A percentile compares a stretch with the other conserved stretches of the same genome.
Evolutionary conservation across 179 eudicot species (phyloP).

Genomic region (Spergularia azorica): DNA sequence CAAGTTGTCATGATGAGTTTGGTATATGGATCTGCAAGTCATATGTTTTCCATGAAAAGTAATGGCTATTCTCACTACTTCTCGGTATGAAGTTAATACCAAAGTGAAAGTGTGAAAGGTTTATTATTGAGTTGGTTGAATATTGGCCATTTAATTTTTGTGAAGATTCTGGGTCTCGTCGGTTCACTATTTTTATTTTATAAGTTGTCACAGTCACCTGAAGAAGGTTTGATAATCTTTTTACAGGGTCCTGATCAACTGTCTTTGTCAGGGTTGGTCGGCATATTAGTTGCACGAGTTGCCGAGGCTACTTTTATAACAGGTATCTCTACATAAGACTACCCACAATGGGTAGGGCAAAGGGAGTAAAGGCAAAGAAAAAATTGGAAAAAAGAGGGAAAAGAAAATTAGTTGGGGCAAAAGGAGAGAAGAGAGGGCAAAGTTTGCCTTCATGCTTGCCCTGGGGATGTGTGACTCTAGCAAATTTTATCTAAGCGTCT

Average conservation of each 20-base stretch:
- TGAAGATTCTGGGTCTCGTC: background rate
- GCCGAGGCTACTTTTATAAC: slow-evolving; percentile 77
- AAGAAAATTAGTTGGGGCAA: too few relatives aligned
- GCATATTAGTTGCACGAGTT: slow-evolving; percentile 76
- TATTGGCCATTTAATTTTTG: slow-evolving; percentile 3
- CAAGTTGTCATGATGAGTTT: background rate
- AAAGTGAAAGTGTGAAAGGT: background rate
- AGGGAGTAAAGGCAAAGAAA: too few relatives aligned
- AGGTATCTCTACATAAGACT: slow-evolving; percentile 43
- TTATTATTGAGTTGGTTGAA: background rate
- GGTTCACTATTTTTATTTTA: background rate
- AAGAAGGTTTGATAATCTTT: slow-evolving; percentile 16
- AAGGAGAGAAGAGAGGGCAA: too few relatives aligned
- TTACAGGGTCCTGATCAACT: slow-evolving; percentile 41
- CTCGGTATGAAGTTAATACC: background rate
- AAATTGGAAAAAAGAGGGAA: too few relatives aligned
- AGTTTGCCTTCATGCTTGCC: too few relatives aligned
- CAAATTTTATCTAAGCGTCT: background rate
- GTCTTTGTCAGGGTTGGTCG: slow-evolving; percentile 81
- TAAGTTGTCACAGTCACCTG: slow-evolving; percentile 10
- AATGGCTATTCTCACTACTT: background rate
- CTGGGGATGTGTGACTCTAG: background rate
- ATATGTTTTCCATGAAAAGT: background rate
- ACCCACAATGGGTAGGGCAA: too few relatives aligned
- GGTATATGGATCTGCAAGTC: background rate